These are phyloP conservation scores for Wickerhamiella brachini DNA, from an alignment of 805 yeast species.

Conservation along the genomic window DNA sequence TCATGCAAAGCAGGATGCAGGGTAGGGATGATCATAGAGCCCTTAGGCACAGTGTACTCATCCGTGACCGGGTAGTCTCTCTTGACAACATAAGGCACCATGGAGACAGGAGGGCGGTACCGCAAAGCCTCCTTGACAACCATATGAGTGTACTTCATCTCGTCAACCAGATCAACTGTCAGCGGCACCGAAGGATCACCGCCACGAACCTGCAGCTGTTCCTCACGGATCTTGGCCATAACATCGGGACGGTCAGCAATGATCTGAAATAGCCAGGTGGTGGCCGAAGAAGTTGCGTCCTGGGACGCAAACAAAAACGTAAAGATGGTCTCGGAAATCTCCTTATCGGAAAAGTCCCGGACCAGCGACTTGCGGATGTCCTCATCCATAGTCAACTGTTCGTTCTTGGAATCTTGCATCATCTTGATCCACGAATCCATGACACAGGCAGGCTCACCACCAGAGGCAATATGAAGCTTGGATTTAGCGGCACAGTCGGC, in stretches of 20 bases:
- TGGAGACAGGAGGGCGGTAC: constrained; percentile 91
- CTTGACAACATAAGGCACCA: constrained; percentile 96
- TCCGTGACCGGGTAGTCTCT: constrained; percentile 71
- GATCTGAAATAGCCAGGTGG: constrained; percentile 96
- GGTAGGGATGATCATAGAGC: constrained; percentile 93
- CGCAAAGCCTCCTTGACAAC: constrained; percentile 88
- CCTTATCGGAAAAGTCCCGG: constrained; percentile 77
- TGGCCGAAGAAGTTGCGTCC: constrained; percentile 93
- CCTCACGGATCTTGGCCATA: constrained; percentile 73
- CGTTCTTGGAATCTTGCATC: constrained; percentile 58
- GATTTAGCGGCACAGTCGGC: constrained; percentile 81
- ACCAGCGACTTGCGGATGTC: constrained; percentile 46
- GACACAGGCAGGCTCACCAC: constrained; percentile 73
- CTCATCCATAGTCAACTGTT: constrained; percentile 29
- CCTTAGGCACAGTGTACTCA: constrained; percentile 86
- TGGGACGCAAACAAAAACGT: constrained; percentile 95
- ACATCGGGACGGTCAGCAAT: constrained; percentile 94
- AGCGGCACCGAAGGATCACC: constrained; percentile 55
- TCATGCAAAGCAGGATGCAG: constrained; percentile 93
- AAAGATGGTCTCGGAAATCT: constrained; percentile 91
- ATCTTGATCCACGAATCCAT: constrained; percentile 90
- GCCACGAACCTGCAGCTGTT: constrained; percentile 71
- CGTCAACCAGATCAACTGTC: constrained; percentile 58
- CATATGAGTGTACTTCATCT: constrained; percentile 78
- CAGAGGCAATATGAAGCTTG: constrained; percentile 60